A percentile compares a stretch with the other conserved stretches of the same genome.
These are phyloP conservation scores for Actinomucor elegans DNA, from an alignment of 371 early-diverging fungal genomes.

Conservation along the genomic window DNA sequence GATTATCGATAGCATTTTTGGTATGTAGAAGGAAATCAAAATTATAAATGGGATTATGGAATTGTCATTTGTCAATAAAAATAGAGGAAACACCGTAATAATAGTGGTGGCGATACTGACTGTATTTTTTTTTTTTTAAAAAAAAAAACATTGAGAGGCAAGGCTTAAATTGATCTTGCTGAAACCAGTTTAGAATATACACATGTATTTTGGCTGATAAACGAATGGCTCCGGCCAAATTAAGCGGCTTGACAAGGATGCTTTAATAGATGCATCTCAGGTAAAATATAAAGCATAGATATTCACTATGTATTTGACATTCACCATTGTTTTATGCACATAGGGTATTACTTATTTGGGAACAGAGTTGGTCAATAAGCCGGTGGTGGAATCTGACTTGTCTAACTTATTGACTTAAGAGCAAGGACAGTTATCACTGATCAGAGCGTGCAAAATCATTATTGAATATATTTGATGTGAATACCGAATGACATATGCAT, in stretches of 20 bases:
- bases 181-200: too few relatives aligned
- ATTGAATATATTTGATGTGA: conserved; percentile 69
- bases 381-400: conserved; percentile 61
- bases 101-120: too few relatives aligned
- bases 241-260: conserved; percentile 58
- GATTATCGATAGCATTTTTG: too few relatives aligned
- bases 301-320: background rate
- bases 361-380: conserved; percentile 76
- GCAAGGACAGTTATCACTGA: conserved; percentile 66
- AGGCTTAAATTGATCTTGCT: too few relatives aligned
- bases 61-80: too few relatives aligned
- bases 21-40: too few relatives aligned
- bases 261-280: conserved; percentile 64
- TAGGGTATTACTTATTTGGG: conserved; percentile 79
- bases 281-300: conserved; percentile 6
- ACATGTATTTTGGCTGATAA: conserved; percentile 74
- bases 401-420: conserved; percentile 58
- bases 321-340: background rate
- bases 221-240: conserved; percentile 61
- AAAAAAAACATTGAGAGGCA: too few relatives aligned
- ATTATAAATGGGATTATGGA: too few relatives aligned
- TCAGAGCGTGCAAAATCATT: conserved; percentile 62
- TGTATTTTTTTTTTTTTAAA: too few relatives aligned
- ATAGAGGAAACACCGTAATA: too few relatives aligned
- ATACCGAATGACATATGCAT: conserved; percentile 74